These are phyloP conservation scores for Coniochaeta sp. DNA, from an alignment of 2,329 filamentous ascomycete species.

Conservation along the genomic window DNA sequence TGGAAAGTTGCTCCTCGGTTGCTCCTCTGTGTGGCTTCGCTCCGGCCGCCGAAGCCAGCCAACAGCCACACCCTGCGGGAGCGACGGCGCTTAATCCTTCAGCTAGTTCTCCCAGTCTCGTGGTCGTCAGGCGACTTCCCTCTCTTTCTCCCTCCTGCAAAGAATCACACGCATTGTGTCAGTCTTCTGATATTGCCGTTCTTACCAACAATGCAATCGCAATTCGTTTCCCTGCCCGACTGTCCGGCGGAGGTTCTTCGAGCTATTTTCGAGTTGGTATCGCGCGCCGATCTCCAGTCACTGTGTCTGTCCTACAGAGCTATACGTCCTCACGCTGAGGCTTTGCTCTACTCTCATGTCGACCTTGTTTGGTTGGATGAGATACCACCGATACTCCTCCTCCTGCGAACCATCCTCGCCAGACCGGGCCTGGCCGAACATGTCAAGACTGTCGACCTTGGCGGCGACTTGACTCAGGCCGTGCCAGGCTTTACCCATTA, in stretches of 20 bases:
- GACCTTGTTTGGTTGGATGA: slow-evolving; percentile 1
- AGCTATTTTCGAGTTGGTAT: background rate
- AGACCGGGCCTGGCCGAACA: background rate
- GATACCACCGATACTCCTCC: background rate
- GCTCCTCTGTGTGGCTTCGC: background rate
- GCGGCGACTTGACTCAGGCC: background rate
- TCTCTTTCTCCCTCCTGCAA: background rate
- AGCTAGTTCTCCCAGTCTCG: background rate
- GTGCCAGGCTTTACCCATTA: background rate
- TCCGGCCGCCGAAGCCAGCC: background rate
- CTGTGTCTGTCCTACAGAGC: background rate
- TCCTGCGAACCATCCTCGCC: background rate
- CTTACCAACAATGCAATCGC: background rate
- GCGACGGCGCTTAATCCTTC: background rate
- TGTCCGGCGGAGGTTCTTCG: background rate
- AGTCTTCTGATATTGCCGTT: background rate
- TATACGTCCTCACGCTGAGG: background rate
- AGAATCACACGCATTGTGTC: background rate
- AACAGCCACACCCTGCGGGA: background rate
- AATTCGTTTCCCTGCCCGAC: background rate
- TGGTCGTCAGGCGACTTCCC: background rate
- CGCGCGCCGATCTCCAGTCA: background rate
- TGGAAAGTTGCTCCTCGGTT: background rate
- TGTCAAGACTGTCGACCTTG: background rate
- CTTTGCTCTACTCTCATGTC: background rate